A percentile compares a stretch with the other conserved stretches of the same genome.
phyloP scores from a whole-genome alignment of 169 alveolate genomes.

The Plasmodium adleri region DNA sequence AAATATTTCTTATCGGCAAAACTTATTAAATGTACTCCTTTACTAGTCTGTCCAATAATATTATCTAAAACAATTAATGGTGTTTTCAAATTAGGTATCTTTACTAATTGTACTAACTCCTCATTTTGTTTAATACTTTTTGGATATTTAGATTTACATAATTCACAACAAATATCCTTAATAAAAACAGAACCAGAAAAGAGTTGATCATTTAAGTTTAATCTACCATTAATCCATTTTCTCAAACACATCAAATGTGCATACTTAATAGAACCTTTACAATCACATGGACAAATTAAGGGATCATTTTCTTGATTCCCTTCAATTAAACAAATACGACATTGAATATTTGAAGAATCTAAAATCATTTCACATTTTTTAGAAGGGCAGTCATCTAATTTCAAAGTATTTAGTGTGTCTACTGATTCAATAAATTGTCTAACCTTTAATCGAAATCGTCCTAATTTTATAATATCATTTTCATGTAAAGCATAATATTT shows the following conservation, averaged over 20 bases:
- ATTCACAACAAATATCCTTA: slow-evolving; percentile 89
- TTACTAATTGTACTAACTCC: slow-evolving; percentile 84
- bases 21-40: slow-evolving; percentile 88
- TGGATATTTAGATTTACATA: slow-evolving; percentile 90
- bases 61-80: slow-evolving; percentile 94
- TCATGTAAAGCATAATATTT: slow-evolving; percentile 90
- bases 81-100: slow-evolving; percentile 88
- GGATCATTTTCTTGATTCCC: slow-evolving; percentile 91
- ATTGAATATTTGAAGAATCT: slow-evolving; percentile 82
- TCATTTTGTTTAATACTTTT: slow-evolving; percentile 83
- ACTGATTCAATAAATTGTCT: slow-evolving; percentile 86
- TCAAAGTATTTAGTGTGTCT: slow-evolving; percentile 50
- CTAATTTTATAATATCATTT: slow-evolving; percentile 94
- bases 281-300: slow-evolving; percentile 93
- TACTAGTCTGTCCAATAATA: slow-evolving; percentile 84
- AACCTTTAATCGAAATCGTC: slow-evolving; percentile 94
- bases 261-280: slow-evolving; percentile 94
- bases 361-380: slow-evolving; percentile 48
- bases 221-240: slow-evolving; percentile 94
- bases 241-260: slow-evolving; percentile 96
- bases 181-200: slow-evolving; percentile 82
- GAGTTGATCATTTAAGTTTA: slow-evolving; percentile 84
- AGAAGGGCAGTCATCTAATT: slow-evolving; percentile 62
- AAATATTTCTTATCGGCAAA: slow-evolving; percentile 86
- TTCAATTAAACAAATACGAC: slow-evolving; percentile 95